Percentiles rank a stretch among this genome's conserved stretches.
phyloP scores from a whole-genome alignment of 2,329 filamentous ascomycete genomes.

The Verticillium albo-atrum region DNA sequence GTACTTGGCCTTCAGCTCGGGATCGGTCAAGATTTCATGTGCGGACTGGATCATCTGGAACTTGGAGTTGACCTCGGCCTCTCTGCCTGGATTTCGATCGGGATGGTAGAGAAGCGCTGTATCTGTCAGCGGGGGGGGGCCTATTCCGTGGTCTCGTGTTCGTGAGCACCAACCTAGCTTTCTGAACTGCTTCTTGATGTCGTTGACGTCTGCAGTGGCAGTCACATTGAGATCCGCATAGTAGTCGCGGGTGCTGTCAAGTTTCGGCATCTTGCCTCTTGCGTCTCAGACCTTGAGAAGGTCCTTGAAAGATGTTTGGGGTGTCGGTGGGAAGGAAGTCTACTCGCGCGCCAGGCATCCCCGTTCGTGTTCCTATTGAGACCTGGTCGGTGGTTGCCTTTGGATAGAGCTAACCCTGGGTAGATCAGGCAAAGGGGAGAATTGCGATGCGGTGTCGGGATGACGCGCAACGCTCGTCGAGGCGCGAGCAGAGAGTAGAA shows the following conservation, averaged over 20 bases:
- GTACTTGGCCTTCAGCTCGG: slow-evolving; percentile 46
- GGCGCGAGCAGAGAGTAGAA: too few species aligned
- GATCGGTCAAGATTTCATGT: slow-evolving; percentile 65
- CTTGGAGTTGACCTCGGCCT: slow-evolving; percentile 72
- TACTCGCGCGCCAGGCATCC: not conserved
- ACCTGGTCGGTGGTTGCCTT: not conserved
- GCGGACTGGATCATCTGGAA: slow-evolving; percentile 86
- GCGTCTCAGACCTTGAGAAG: not conserved
- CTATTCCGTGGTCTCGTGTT: slow-evolving; percentile 1
- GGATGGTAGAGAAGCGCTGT: slow-evolving; percentile 81
- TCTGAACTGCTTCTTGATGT: slow-evolving; percentile 82
- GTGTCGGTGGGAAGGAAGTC: not conserved
- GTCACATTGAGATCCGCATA: slow-evolving; percentile 78
- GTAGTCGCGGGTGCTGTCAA: slow-evolving; percentile 69
- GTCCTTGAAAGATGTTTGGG: not conserved
- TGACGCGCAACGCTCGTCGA: too few species aligned
- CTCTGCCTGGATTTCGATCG: slow-evolving; percentile 80
- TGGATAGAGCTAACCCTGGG: not conserved
- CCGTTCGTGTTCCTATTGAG: not conserved
- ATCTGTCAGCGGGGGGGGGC: slow-evolving; percentile 16
- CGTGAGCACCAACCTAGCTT: slow-evolving; percentile 58
- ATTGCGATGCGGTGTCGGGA: not conserved
- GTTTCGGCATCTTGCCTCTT: slow-evolving; percentile 57
- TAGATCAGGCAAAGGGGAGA: not conserved
- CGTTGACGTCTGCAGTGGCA: slow-evolving; percentile 61